Evolutionary conservation across 2,329 filamentous ascomycete genomes (phyloP).

Genomic region (Colletotrichum sp.): DNA sequence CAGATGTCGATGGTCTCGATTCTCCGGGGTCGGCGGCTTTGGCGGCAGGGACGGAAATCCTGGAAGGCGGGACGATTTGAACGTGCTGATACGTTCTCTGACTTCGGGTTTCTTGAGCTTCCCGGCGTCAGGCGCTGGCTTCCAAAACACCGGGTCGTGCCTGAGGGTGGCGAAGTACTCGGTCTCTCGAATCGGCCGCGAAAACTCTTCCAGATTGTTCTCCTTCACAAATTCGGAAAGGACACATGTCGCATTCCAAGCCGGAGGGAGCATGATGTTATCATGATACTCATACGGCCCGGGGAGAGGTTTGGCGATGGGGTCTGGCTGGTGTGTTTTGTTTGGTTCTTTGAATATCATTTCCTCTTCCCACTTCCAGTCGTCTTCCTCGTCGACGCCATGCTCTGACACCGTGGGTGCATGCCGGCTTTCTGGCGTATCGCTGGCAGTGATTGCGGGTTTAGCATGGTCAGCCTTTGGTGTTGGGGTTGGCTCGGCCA

Average conservation of each 20-base stretch:
- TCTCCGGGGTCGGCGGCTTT: conserved; percentile 8
- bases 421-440: neutral
- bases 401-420: neutral
- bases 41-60: conserved; percentile 15
- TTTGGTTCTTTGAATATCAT: conserved; percentile 42
- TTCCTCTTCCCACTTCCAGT: conserved; percentile 43
- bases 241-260: conserved; percentile 47
- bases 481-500: neutral
- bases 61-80: conserved; percentile 14
- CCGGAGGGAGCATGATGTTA: conserved; percentile 49
- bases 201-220: conserved; percentile 47
- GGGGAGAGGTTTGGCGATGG: conserved; percentile 50
- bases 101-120: neutral
- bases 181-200: conserved; percentile 44
- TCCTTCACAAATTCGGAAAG: conserved; percentile 49
- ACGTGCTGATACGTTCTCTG: neutral
- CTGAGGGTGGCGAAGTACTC: conserved; percentile 44
- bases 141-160: conserved; percentile 48
- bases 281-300: conserved; percentile 43
- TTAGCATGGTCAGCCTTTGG: neutral
- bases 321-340: conserved; percentile 43
- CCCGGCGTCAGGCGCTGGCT: neutral
- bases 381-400: conserved; percentile 30
- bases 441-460: neutral
- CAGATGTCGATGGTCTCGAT: neutral